Evolutionary conservation across 352 stramenopile species (phyloP), one percentile per base, ranked within the genome.

Genomic region (Globisporangium iwayamae): DNA sequence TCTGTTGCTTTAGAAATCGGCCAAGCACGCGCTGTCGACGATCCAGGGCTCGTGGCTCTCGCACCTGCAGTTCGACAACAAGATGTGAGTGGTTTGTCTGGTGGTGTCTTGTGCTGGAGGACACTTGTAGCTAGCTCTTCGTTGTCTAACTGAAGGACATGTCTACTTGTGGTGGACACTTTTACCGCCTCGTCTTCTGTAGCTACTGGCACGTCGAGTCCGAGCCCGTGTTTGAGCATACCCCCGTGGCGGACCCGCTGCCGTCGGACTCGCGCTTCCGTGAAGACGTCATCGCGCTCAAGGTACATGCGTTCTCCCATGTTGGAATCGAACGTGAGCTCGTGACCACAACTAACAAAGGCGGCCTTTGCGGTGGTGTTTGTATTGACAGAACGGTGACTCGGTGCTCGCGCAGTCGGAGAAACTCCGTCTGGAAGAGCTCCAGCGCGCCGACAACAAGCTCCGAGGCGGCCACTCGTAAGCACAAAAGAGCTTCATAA

Each of bases 181-280:
- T 56, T 54, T 28, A 28, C 25, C 25, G 47, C 10, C 6, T 39
- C 39, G 16, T 56, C 11, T 34, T 65, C 3, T 56, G 18, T 45
- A 84, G 75, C 3, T 90, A 89, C 58, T 93, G 84, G 84, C 75
- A 91, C 39, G 71, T 91, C 22, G 79, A 89, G 36, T 84, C 80
- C 0, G 82, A 89, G 62, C 82, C 84, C 16, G 77, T 74, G 9
- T 89, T 84, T 50, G 69, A 81, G 39, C 80, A 88, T 63, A 68
- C 45, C 14, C 77, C 80, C 0, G 72, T 90, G 8, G 58, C 65
- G 20, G 50, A 68, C 3, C 62, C 82, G 18, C 66, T 91, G 25
- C 73, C 74, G 3, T 91, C 82, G 1, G 85, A 93, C 59, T 81
- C 75, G 45, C 66, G 79, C 18, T 90, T 75, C 68, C 79, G 85